A percentile compares a stretch with the other conserved stretches of the same genome.
Conservation (phyloP, 352 stramenopile species). For the Thalassiosira hispida region DNA sequence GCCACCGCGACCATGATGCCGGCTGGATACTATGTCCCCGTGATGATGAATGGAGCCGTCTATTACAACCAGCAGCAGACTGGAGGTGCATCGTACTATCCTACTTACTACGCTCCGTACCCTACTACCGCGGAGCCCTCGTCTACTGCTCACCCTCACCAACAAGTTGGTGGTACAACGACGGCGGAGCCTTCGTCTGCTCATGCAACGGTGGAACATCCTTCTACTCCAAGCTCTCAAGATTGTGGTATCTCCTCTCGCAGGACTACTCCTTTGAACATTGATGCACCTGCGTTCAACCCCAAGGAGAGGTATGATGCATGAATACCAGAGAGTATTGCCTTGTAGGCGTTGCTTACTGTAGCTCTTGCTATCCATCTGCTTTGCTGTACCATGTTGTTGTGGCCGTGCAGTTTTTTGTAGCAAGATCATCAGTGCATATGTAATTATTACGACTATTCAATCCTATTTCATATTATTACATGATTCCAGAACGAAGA, state of each 20-base stretch:
- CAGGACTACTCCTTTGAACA: slow-evolving; percentile 10
- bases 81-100: slow-evolving; percentile 1
- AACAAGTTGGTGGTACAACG: neutral
- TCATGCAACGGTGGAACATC: too few relatives aligned
- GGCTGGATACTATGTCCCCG: neutral
- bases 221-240: too few relatives aligned
- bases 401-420: too few relatives aligned
- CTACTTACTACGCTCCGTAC: neutral
- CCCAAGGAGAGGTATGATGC: slow-evolving; percentile 8
- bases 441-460: too few relatives aligned
- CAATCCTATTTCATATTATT: too few relatives aligned
- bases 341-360: neutral
- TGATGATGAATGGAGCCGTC: slow-evolving; percentile 8
- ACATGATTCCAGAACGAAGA: too few relatives aligned
- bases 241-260: neutral
- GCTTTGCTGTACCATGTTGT: too few relatives aligned
- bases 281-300: slow-evolving; percentile 11
- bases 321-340: slow-evolving; percentile 1
- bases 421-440: too few relatives aligned
- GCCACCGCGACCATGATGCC: neutral
- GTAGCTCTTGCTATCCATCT: neutral
- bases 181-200: too few relatives aligned
- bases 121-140: neutral
- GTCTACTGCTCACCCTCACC: neutral
- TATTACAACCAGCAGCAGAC: slow-evolving; percentile 17